These are phyloP conservation scores for Pseudogymnoascus sp. DNA, from an alignment of 2,329 filamentous ascomycete species.

Conservation along the genomic window DNA sequence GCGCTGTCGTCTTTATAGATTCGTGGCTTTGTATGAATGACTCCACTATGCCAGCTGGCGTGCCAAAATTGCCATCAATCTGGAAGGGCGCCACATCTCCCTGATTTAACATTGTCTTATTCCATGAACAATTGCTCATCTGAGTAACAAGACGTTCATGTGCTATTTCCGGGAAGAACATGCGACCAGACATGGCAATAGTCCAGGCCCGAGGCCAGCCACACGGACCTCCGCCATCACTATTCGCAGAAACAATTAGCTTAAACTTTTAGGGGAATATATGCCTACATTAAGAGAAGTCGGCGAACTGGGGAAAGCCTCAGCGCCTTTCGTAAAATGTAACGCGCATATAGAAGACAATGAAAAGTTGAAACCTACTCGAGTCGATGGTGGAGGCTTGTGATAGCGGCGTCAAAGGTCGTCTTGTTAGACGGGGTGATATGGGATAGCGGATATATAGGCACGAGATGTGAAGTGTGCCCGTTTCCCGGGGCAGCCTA, in stretches of 20 bases:
- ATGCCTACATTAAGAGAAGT: not conserved
- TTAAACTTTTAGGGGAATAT: too few relatives aligned
- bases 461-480: not conserved
- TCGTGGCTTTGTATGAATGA: slow-evolving; percentile 35
- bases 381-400: not conserved
- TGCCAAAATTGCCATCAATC: slow-evolving; percentile 43
- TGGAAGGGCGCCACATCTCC: slow-evolving; percentile 30
- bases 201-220: not conserved
- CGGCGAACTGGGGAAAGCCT: not conserved
- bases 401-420: slow-evolving; percentile 1
- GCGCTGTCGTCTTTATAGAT: slow-evolving; percentile 15
- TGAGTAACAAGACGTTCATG: not conserved
- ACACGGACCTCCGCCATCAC: not conserved
- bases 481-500: not conserved
- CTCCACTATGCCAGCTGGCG: slow-evolving; percentile 37
- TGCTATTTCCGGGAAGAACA: not conserved
- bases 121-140: not conserved
- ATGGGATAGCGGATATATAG: not conserved
- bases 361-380: not conserved
- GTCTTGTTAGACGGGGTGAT: not conserved
- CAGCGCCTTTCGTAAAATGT: not conserved
- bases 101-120: not conserved
- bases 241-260: not conserved
- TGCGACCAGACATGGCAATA: not conserved
- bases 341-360: not conserved